Conservation (phyloP, 352 stramenopile genomes). For the Pythium dissimile region DNA sequence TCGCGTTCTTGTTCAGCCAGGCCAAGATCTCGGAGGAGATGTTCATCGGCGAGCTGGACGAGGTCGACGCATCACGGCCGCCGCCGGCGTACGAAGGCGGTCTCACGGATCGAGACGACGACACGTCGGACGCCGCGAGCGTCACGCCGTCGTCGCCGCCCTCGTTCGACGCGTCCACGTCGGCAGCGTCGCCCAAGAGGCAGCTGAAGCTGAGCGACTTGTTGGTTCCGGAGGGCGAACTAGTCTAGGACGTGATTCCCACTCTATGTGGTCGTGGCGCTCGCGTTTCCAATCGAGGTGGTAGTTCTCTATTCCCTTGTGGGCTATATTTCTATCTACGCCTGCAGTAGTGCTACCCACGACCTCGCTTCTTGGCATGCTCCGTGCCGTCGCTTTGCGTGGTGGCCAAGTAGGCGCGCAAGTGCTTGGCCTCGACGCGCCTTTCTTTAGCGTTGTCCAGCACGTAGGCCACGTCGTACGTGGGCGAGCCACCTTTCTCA, state of each 20-base stretch:
- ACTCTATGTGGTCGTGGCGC: too few relatives aligned
- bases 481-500: conserved; percentile 16
- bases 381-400: background rate
- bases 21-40: conserved; percentile 18
- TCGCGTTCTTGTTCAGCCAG: conserved; percentile 15
- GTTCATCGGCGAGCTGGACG: conserved; percentile 15
- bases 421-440: conserved; percentile 47
- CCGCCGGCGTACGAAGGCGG: background rate
- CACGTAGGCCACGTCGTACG: conserved; percentile 71
- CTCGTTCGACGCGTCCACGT: background rate
- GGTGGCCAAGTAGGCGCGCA: conserved; percentile 30
- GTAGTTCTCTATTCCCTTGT: too few relatives aligned
- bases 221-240: background rate
- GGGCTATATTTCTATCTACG: background rate
- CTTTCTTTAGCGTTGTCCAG: conserved; percentile 56
- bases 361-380: conserved; percentile 7
- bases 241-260: background rate
- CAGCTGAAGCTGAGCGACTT: conserved; percentile 10
- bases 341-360: background rate
- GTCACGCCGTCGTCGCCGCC: background rate
- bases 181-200: background rate
- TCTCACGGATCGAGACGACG: background rate
- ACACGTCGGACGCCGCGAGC: background rate
- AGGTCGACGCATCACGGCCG: background rate
- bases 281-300: too few relatives aligned